Evolutionary conservation across 2,329 filamentous ascomycete genomes (phyloP).

Genomic region (Sporothrix protearum): DNA sequence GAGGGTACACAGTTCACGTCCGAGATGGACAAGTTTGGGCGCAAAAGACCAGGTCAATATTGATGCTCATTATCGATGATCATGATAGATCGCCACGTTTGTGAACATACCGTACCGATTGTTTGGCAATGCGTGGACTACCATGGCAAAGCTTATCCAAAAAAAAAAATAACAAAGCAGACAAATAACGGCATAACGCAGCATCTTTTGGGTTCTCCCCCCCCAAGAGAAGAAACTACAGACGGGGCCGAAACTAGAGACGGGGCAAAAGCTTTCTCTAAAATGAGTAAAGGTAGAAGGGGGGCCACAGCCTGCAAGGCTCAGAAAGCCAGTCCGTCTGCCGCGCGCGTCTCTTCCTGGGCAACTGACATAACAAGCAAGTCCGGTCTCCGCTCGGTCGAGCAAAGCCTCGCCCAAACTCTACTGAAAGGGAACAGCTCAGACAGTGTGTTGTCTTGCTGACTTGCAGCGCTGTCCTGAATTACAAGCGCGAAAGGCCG

Average conservation of each 20-base stretch:
- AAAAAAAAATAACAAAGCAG: neutral
- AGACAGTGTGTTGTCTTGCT: neutral
- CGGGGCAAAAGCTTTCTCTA: neutral
- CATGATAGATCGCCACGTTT: no score
- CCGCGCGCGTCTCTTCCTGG: neutral
- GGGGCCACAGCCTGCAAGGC: neutral
- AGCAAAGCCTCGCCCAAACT: neutral
- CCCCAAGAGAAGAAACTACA: neutral
- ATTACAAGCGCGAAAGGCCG: conserved; percentile 5
- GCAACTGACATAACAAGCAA: neutral
- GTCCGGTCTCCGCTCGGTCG: neutral
- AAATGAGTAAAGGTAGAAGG: neutral
- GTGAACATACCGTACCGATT: no score
- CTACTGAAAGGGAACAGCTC: neutral
- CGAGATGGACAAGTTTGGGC: no score
- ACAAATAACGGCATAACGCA: neutral
- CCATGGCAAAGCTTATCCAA: no score
- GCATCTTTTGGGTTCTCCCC: neutral
- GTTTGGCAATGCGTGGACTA: no score
- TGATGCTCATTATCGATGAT: no score
- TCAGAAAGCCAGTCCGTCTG: neutral
- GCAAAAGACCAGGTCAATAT: no score
- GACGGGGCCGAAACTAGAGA: neutral
- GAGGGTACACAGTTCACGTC: no score
- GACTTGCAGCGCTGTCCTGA: no score